Base-by-base conservation (phyloP, 257 asterid species). In the Echites panduratus region DNA sequence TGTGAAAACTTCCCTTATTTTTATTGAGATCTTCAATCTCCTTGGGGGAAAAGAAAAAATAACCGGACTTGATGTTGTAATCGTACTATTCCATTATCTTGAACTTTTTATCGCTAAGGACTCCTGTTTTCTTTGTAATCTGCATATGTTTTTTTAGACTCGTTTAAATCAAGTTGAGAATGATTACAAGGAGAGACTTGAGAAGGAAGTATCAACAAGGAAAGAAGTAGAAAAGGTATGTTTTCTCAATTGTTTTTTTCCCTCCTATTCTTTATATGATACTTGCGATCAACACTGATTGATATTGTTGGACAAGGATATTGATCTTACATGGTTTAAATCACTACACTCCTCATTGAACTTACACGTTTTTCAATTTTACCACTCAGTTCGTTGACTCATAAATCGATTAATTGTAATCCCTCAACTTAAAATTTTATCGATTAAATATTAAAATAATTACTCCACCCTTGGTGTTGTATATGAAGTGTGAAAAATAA, bases 161-260 rank as follows among this genome's bases (percentile, higher is more conserved):
- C 97, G 90, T 80, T 82, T 86, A 78, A 79, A 75, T 73, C 98
- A 92, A 87, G 84, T 84, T 70, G 96, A 91, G 77, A 81, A 75
- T 70, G 96, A 90, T 22, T 82, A 82, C 77, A 87, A 92, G 77
- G 94, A 87, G 86, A 95, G 76, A 85, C 90, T 95, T 52, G 94
- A 86, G 71, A 87, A 83, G 78, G 98, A 92, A 82, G 85, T 76
- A 57, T 87, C 84, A 63, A 74, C 81, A 40, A 87, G 88, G 82
- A 90, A 83, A 82, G 87, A 81, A 72, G 65, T 71, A 65, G 96
- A 84, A 83, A 89, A 86, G 98, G 99, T 89, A 79, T 52, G 74
- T 43, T 29, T 4, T 48, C 7, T 75, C 9, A 41, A 50, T 16
- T 4, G 5, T 20, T 14, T 2, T 49, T 49, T 49, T 49, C n/a